A percentile compares a stretch with the other conserved stretches of the same genome.
These are phyloP conservation scores for Funneliformis caledonium DNA, from an alignment of 371 early-diverging fungal genomes.

Conservation along the genomic window DNA sequence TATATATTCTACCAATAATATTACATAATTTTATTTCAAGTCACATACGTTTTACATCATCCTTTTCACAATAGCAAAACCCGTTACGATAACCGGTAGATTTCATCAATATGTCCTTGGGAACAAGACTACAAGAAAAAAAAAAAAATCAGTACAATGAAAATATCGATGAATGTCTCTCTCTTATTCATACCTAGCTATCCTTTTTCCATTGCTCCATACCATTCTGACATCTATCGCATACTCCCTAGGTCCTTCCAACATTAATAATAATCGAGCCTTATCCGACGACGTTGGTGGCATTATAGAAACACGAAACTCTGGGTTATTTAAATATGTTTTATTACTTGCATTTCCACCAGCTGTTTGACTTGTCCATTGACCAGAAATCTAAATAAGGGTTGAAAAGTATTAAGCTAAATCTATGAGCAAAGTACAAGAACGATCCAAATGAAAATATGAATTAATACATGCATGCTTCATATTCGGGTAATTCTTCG, in stretches of 20 bases:
- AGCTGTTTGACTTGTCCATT: conserved; percentile 81
- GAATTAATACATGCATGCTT: conserved; percentile 52
- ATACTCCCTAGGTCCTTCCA: conserved; percentile 69
- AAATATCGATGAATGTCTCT: not conserved
- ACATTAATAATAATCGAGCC: conserved; percentile 54
- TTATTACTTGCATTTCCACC: conserved; percentile 78
- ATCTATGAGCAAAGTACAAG: not conserved
- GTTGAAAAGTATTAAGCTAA: not conserved
- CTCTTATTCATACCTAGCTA: conserved; percentile 53
- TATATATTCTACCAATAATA: not conserved
- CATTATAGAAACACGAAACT: conserved; percentile 69
- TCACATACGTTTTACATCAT: conserved; percentile 56
- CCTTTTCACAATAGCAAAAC: conserved; percentile 71
- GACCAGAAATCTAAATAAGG: conserved; percentile 54
- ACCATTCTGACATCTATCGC: conserved; percentile 75
- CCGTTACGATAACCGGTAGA: conserved; percentile 77
- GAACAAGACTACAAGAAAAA: conserved; percentile 51
- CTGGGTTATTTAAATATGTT: conserved; percentile 78
- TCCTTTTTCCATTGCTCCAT: conserved; percentile 70
- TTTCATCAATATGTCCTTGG: conserved; percentile 68
- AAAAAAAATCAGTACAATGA: not conserved
- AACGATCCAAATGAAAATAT: not conserved
- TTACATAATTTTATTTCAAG: not conserved
- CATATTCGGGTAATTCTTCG: conserved; percentile 63
- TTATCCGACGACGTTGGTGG: conserved; percentile 39